Conservation (phyloP, 306 rosid genomes). For the Glycine soja region DNA sequence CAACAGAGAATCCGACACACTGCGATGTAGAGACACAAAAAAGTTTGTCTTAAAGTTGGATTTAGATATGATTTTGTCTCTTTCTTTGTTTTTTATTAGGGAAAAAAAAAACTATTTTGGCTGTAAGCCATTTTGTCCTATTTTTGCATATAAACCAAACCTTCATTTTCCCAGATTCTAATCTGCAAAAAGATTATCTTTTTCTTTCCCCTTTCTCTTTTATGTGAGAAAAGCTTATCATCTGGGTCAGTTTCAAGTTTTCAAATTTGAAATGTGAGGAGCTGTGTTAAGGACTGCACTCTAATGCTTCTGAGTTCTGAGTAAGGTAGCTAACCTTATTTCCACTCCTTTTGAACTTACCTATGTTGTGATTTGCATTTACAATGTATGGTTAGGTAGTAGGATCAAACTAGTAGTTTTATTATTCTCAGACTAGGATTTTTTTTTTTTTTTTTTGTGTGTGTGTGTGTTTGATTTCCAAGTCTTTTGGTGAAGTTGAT, state of each 20-base stretch:
- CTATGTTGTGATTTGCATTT: slow-evolving; percentile 40
- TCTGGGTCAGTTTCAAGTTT: slow-evolving; percentile 32
- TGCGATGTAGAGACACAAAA: slow-evolving; percentile 31
- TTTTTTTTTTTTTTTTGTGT: too few relatives aligned
- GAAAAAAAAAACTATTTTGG: background rate
- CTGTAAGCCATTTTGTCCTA: slow-evolving; percentile 28
- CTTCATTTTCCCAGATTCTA: slow-evolving; percentile 37
- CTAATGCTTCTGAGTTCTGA: slow-evolving; percentile 26
- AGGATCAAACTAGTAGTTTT: background rate
- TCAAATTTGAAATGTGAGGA: slow-evolving; percentile 3
- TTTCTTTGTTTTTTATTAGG: background rate
- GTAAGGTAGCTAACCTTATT: background rate
- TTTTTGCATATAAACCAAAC: slow-evolving; percentile 7
- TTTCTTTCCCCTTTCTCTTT: background rate
- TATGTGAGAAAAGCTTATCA: slow-evolving; percentile 15
- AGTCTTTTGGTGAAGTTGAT: background rate
- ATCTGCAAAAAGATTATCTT: background rate
- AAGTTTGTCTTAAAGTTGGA: slow-evolving; percentile 25
- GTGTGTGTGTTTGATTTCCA: too few relatives aligned
- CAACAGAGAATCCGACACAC: slow-evolving; percentile 31
- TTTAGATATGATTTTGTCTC: slow-evolving; percentile 27
- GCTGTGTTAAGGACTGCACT: background rate
- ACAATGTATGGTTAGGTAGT: background rate
- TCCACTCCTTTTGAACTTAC: slow-evolving; percentile 2
- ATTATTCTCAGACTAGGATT: background rate